Evolutionary conservation across 2,329 filamentous ascomycete genomes (phyloP), one percentile per base, ranked within the genome.

Genomic region (Fusarium pseudocircinatum): DNA sequence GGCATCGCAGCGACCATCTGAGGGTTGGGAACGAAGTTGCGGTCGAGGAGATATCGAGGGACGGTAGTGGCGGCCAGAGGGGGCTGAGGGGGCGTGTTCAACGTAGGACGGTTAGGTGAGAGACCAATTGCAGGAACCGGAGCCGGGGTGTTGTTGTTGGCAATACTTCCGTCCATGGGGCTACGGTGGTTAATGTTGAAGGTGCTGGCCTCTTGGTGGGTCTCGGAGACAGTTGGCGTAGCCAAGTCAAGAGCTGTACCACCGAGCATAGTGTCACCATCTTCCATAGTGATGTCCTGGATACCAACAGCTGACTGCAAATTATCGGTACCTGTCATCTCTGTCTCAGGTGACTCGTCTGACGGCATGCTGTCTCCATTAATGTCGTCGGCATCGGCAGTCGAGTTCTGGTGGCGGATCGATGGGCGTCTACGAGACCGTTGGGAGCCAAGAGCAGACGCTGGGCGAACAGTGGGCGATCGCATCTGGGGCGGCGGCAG

Each of bases 141-240:
- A 0, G 90, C 88, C 49, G 93, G 91, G 7, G 92, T 89, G 39
- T 89, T 88, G 66, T 90, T 90, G 79, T 93, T 95, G 75, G 92
- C 90, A 65, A 96, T 92, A 82, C 94, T 97, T 56, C 94, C 94
- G 79, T 97, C 95, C 40, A 96, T 90, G 3, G 92, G 90, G 53
- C 92, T 92, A 60, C 93, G 92, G 81, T 98, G 96, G 12, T 94
- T 95, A 77, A 98, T 97, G 83, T 97, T 97, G 83, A 98, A 98
- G 1, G 95, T 94, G 63, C 96, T 95, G 18, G 93, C 90, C 76
- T 97, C 94, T 76, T 95, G 93, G 52, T 83, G 82, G n/a, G 91
- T 90, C 77, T 96, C 94, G 0, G 95, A 95, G 6, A 93, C 93
- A 39, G 93, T 93, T 4, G 93, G 93, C 13, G 94, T 92, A 6